Base-by-base conservation (phyloP, 306 rosid genomes). In the Citrullus colocynthis region DNA sequence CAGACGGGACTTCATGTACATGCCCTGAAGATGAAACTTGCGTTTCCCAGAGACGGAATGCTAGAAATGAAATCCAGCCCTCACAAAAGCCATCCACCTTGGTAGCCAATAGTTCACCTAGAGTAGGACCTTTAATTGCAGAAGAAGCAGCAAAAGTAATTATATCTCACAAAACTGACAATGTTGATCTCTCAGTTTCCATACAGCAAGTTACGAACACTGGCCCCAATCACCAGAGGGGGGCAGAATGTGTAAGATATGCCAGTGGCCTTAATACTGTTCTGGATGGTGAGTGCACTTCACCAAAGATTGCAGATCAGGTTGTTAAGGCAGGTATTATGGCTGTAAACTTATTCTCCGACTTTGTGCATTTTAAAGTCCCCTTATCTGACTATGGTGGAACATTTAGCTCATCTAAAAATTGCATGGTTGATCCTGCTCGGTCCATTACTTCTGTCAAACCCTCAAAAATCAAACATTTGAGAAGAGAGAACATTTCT, bases 1-100 rank as follows among this genome's bases (percentile, higher is more conserved):
- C 85, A 5, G 97, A 94, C 78, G 97, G 95, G 39, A 87, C 88
- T 84, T 87, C 97, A 28, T 90, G 98, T 86, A 84, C 91, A 44
- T 90, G 93, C 58, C 13, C 93, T 2, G 97, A 92, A 81, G 97
- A 94, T 77, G 98, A 94, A 81, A 83, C 89, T 20, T 89, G 96
- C 61, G 83, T 85, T 72, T 85, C 98, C 32, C 80, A 75, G 78
- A 81, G 86, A 83, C 89, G 85, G 83, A 81, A 80, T 48, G 73
- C 63, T n/a, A 85, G 86, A 74, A 84, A 74, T 69, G 91, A 88
- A 69, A 84, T 64, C 72, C 56, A 75, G 51, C 83, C 76, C 78
- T 87, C 75, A 2, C 91, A 85, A 79, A 90, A 86, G 66, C 87
- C 90, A 64, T 51, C 88, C 76, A 71, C 91, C 79, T 41, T 85